These are phyloP conservation scores for Stephanodiscus triporus DNA, from an alignment of 108 stramenopile species.

Conservation along the genomic window DNA sequence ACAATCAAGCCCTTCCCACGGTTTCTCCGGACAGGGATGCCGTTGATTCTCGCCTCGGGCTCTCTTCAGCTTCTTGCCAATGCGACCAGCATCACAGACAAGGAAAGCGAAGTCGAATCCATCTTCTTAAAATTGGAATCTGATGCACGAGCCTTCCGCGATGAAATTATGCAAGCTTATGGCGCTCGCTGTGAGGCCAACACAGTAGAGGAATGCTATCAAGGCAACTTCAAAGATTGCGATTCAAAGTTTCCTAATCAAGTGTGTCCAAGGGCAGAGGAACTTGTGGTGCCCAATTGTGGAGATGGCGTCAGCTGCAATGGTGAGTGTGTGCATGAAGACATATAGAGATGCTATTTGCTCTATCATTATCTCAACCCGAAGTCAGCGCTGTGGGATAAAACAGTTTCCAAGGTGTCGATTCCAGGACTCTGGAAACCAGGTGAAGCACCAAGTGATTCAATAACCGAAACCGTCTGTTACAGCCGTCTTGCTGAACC, in stretches of 20 bases:
- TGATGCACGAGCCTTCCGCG: constrained; percentile 24
- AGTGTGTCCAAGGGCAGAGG: constrained; percentile 4
- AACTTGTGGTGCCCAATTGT: constrained; percentile 18
- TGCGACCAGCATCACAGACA: neutral
- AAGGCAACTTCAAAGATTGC: constrained; percentile 31
- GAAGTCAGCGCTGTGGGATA: constrained; percentile 16
- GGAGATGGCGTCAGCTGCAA: constrained; percentile 18
- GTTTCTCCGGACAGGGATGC: neutral
- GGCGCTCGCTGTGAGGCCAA: constrained; percentile 11
- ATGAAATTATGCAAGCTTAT: constrained; percentile 29
- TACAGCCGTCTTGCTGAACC: constrained; percentile 31
- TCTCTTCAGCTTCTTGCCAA: neutral
- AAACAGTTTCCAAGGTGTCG: constrained; percentile 1
- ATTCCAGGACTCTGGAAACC: constrained; percentile 15
- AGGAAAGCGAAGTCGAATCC: constrained; percentile 15
- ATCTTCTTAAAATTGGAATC: constrained; percentile 20
- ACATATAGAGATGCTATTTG: neutral
- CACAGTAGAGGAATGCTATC: constrained; percentile 14
- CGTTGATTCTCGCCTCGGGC: neutral
- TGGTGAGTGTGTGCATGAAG: constrained; percentile 3
- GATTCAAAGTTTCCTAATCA: constrained; percentile 19
- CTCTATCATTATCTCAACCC: neutral
- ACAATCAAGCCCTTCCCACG: neutral
- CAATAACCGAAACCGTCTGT: constrained; percentile 30
- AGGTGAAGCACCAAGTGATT: constrained; percentile 10